Base-by-base conservation (phyloP, 768 basidiomycete species). In the Leccinum boreale region DNA sequence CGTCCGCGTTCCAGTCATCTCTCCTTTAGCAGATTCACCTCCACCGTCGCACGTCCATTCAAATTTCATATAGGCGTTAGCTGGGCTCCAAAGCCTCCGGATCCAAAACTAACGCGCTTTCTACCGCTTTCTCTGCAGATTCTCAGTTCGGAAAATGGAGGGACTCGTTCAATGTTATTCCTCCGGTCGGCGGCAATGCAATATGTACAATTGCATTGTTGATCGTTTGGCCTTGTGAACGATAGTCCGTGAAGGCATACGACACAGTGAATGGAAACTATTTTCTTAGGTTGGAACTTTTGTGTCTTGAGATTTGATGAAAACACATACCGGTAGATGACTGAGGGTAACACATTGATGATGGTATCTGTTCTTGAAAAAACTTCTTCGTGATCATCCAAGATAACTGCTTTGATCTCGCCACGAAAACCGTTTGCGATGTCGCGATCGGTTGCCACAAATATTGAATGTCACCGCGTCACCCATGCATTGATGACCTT, bases 1-100 rank as follows among this genome's bases (percentile, higher is more conserved):
- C 29, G 29, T 31, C 11, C 29, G 29, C 11, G 11, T 31, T 31
- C 29, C 29, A 11, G 10, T 11, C 29, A 4, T 31, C 29, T 31
- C 11, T 31, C 29, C 29, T 11, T 28, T 28, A 8, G 26, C 26
- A 67, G 67, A 45, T 57, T 56, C 36, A 58, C 15, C n/a, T 71
- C 71, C 4, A 65, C 66, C 6, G 48, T 69, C 24, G 70, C 77
- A 15, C 75, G 77, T 19, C 80, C 88, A 5, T 93, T 86, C 67
- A 83, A 74, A 33, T 92, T 94, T 70, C 84, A 91, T 65, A 77
- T 92, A 36, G 90, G 87, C 53, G 81, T 82, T 15, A 87, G 88
- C 70, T 94, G 89, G 86, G 85, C 84, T 28, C 85, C 84, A 44
- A 93, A 93, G 68, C 84, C 88, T 17, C 70, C 77, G 10, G 77